phyloP scores from a whole-genome alignment of 2,329 filamentous ascomycete genomes.

The Cytospora mali region DNA sequence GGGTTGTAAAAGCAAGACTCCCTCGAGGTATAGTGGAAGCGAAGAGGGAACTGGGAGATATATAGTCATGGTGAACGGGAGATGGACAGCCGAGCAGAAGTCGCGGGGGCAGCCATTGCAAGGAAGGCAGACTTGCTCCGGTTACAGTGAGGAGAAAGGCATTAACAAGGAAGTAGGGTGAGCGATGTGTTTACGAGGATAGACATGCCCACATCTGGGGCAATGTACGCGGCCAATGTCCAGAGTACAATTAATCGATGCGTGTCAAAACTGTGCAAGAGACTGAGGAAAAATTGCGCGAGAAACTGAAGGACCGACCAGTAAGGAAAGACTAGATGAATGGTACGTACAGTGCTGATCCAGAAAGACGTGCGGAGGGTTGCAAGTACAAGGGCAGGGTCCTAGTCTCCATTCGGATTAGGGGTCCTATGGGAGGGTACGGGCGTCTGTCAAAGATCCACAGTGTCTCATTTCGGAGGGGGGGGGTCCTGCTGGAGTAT shows the following conservation, averaged over 20 bases:
- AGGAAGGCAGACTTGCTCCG: constrained; percentile 27
- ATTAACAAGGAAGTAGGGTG: constrained; percentile 30
- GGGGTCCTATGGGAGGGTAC: constrained; percentile 22
- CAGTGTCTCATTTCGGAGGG: constrained; percentile 17
- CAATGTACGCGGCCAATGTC: constrained; percentile 27
- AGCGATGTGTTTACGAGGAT: constrained; percentile 29
- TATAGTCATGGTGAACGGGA: constrained; percentile 43
- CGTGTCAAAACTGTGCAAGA: constrained; percentile 28
- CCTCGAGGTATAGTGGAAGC: constrained; percentile 37
- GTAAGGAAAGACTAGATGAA: constrained; percentile 15
- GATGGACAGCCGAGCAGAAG: constrained; percentile 30
- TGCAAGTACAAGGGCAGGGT: constrained; percentile 24
- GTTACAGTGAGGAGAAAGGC: constrained; percentile 29
- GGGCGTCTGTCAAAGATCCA: constrained; percentile 24
- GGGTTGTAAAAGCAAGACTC: constrained; percentile 20
- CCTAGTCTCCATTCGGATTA: constrained; percentile 19
- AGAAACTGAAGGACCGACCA: constrained; percentile 23
- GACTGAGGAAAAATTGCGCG: constrained; percentile 24
- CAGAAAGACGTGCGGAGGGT: constrained; percentile 17
- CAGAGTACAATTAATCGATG: constrained; percentile 28
- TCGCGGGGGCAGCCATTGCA: constrained; percentile 25
- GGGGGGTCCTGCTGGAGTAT: constrained; percentile 20
- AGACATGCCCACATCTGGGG: constrained; percentile 29
- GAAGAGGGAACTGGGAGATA: constrained; percentile 48
- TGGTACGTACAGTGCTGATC: constrained; percentile 28